These are phyloP conservation scores for Hebeloma cylindrosporum DNA, from an alignment of 768 basidiomycete genomes.

Conservation along the genomic window DNA sequence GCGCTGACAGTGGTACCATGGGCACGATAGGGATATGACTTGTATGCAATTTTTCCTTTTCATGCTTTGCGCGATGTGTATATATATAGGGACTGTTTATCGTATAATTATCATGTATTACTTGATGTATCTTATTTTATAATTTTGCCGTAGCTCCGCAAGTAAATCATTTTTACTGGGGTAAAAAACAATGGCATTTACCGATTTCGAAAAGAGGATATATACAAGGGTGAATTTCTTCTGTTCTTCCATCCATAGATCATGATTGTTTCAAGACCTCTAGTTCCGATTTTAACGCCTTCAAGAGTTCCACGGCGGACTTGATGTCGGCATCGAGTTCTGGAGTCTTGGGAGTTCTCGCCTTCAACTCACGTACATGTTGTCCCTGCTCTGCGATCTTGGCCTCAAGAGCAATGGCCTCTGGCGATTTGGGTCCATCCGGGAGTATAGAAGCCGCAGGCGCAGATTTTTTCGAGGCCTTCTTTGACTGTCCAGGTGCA, in stretches of 20 bases:
- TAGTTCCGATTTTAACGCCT: conserved; percentile 60
- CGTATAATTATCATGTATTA: too few relatives aligned
- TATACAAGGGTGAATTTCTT: too few relatives aligned
- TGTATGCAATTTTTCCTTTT: too few relatives aligned
- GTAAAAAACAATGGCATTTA: too few relatives aligned
- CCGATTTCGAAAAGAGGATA: too few relatives aligned
- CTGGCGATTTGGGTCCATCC: conserved; percentile 66
- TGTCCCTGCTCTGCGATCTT: conserved; percentile 78
- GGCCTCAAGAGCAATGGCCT: conserved; percentile 69
- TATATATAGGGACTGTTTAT: too few relatives aligned
- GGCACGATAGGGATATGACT: not conserved
- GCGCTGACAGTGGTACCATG: conserved; percentile 23
- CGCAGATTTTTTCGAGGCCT: conserved; percentile 54
- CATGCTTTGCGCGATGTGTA: too few relatives aligned
- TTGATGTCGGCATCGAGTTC: conserved; percentile 64
- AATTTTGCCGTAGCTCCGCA: too few relatives aligned
- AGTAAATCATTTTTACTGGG: too few relatives aligned
- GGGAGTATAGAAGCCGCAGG: conserved; percentile 39
- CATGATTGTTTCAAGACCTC: conserved; percentile 17
- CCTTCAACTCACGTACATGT: conserved; percentile 70
- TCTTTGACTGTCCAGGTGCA: conserved; percentile 50
- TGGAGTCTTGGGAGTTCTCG: conserved; percentile 53
- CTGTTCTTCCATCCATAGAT: not conserved
- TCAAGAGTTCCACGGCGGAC: conserved; percentile 60
- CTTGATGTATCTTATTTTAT: too few relatives aligned